Percentiles rank a stretch among this genome's conserved stretches.
These are phyloP conservation scores for Noccaea caerulescens DNA, from an alignment of 345 rosid genomes.

Conservation along the genomic window DNA sequence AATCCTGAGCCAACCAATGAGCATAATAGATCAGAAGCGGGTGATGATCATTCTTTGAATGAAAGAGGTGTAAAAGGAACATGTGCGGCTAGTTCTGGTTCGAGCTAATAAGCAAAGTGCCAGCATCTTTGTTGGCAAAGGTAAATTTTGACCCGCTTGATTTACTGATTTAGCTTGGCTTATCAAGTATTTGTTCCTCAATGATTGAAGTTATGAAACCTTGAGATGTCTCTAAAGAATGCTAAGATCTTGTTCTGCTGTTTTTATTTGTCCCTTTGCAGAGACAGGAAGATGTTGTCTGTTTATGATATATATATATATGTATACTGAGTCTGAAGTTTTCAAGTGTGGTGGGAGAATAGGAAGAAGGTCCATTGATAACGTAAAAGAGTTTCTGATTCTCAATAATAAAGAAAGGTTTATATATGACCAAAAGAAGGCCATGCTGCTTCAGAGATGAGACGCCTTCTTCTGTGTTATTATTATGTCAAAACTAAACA, in stretches of 20 bases:
- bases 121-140: conserved; percentile 39
- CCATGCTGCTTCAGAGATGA: conserved; percentile 22
- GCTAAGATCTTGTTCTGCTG: conserved; percentile 22
- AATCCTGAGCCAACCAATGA: conserved; percentile 51
- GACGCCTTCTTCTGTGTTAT: conserved; percentile 35
- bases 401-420: conserved; percentile 17
- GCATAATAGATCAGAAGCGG: conserved; percentile 37
- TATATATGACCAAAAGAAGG: conserved; percentile 30
- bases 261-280: conserved; percentile 14
- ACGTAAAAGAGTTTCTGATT: conserved; percentile 14
- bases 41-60: conserved; percentile 43
- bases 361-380: conserved; percentile 4
- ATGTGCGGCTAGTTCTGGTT: conserved; percentile 58
- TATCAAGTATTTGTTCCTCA: conserved; percentile 8
- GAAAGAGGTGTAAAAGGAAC: conserved; percentile 48
- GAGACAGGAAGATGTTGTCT: conserved; percentile 32
- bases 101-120: conserved; percentile 45
- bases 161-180: conserved; percentile 10
- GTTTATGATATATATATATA: conserved; percentile 34
- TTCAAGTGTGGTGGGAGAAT: conserved; percentile 39
- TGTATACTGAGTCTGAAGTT: conserved; percentile 19
- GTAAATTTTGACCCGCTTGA: conserved; percentile 26
- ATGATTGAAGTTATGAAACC: too few relatives aligned
- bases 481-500: conserved; percentile 10
- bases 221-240: too few relatives aligned